Evolutionary conservation across 2,329 filamentous ascomycete genomes (phyloP).

Genomic region (Paecilomyces sp.): DNA sequence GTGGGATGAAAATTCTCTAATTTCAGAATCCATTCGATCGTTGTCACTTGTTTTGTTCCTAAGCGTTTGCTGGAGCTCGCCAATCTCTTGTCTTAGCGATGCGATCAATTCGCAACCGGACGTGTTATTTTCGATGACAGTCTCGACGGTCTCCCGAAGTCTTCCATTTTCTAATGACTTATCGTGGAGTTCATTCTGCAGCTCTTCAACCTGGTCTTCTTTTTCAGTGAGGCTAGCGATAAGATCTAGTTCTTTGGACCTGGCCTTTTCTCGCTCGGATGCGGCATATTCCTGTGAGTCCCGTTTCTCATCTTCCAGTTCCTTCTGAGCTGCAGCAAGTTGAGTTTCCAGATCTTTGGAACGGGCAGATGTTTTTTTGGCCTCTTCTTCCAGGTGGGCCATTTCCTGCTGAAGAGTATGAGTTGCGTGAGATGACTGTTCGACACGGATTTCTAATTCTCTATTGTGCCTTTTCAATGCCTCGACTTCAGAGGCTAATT

Average conservation of each 20-base stretch:
- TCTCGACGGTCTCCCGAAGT: conserved; percentile 13
- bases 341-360: conserved; percentile 27
- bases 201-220: conserved; percentile 38
- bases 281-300: conserved; percentile 22
- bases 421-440: conserved; percentile 28
- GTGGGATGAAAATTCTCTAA: conserved; percentile 14
- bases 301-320: conserved; percentile 30
- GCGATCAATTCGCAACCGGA: conserved; percentile 12
- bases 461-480: conserved; percentile 1
- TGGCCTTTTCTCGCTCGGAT: conserved; percentile 19
- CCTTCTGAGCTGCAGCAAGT: conserved; percentile 22
- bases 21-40: conserved; percentile 17
- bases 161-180: conserved; percentile 15
- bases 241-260: conserved; percentile 35
- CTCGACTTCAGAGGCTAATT: conserved; percentile 30
- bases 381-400: conserved; percentile 25
- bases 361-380: conserved; percentile 31
- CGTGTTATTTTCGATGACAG: conserved; percentile 15
- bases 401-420: conserved; percentile 35
- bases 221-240: conserved; percentile 36
- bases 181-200: conserved; percentile 27
- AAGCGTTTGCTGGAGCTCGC: conserved; percentile 12
- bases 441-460: conserved; percentile 16
- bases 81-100: conserved; percentile 19
- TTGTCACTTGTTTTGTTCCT: conserved; percentile 11